phyloP scores from a whole-genome alignment of 768 basidiomycete genomes.

The Daedalea quercina region DNA sequence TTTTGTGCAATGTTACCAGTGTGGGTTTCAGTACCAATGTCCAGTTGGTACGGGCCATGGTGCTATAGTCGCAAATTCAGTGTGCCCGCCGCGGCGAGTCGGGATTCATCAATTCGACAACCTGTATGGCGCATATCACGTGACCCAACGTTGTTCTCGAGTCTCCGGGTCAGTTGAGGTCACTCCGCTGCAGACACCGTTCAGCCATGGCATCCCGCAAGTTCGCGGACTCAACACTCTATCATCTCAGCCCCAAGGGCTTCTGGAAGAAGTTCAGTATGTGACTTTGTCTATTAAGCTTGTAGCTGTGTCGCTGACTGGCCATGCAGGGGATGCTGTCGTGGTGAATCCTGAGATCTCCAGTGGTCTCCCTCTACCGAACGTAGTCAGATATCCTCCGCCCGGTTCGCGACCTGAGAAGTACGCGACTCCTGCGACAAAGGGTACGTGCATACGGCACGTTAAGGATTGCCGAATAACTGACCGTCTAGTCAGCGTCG shows the following conservation, averaged over 20 bases:
- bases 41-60: no score
- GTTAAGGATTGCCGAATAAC: background rate
- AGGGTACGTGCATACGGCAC: constrained; percentile 41
- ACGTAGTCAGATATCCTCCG: constrained; percentile 71
- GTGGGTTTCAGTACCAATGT: no score
- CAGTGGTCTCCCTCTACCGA: constrained; percentile 75
- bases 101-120: no score
- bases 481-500: constrained; percentile 49
- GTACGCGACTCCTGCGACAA: constrained; percentile 84
- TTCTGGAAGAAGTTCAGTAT: constrained; percentile 97
- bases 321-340: constrained; percentile 62
- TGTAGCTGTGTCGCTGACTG: background rate
- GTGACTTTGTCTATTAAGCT: constrained; percentile 22
- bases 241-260: constrained; percentile 83
- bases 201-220: constrained; percentile 63
- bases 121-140: no score
- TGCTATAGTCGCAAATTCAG: no score
- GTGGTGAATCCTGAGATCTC: constrained; percentile 90
- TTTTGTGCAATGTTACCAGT: no score
- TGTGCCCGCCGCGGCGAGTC: no score
- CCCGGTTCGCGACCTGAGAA: constrained; percentile 85
- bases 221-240: constrained; percentile 82
- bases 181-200: background rate
- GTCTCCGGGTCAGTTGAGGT: background rate
- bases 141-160: background rate